These are phyloP conservation scores for Knoxia roxburghii DNA, from an alignment of 257 asterid species.

Conservation along the genomic window DNA sequence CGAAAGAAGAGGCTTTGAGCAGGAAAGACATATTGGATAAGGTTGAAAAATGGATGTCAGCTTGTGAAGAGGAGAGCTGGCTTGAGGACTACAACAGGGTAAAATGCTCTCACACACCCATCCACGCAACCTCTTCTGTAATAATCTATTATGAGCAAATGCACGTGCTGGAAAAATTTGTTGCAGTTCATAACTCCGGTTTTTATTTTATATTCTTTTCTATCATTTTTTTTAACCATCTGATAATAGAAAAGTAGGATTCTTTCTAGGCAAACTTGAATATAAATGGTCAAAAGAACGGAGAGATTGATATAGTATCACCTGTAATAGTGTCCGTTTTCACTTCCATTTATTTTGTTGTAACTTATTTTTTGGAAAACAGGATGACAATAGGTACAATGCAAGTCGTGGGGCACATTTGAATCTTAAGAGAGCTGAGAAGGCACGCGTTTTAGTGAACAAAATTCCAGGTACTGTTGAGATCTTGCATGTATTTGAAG, in stretches of 20 bases:
- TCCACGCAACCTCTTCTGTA: background rate
- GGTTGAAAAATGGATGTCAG: slow-evolving; percentile 97
- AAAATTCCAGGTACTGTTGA: slow-evolving; percentile 44
- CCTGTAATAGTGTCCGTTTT: background rate
- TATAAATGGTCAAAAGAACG: background rate
- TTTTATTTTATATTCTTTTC: background rate
- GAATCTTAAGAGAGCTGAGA: slow-evolving; percentile 53
- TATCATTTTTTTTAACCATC: too few species aligned
- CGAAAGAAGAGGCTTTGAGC: slow-evolving; percentile 87
- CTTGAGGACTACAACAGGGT: slow-evolving; percentile 97
- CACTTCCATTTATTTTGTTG: background rate
- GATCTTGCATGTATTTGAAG: background rate
- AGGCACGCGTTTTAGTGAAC: slow-evolving; percentile 42
- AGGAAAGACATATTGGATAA: slow-evolving; percentile 94
- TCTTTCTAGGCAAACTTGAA: background rate
- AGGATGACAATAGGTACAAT: slow-evolving; percentile 49
- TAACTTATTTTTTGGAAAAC: slow-evolving; percentile 3
- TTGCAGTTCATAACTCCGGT: background rate
- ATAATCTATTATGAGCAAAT: background rate
- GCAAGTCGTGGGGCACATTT: slow-evolving; percentile 55
- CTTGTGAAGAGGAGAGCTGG: slow-evolving; percentile 99
- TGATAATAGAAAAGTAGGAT: background rate
- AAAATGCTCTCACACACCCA: slow-evolving; percentile 13
- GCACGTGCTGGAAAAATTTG: background rate
- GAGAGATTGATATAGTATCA: background rate